Conservation (phyloP, 2,329 filamentous ascomycete species). For the Pseudopithomyces maydicus region DNA sequence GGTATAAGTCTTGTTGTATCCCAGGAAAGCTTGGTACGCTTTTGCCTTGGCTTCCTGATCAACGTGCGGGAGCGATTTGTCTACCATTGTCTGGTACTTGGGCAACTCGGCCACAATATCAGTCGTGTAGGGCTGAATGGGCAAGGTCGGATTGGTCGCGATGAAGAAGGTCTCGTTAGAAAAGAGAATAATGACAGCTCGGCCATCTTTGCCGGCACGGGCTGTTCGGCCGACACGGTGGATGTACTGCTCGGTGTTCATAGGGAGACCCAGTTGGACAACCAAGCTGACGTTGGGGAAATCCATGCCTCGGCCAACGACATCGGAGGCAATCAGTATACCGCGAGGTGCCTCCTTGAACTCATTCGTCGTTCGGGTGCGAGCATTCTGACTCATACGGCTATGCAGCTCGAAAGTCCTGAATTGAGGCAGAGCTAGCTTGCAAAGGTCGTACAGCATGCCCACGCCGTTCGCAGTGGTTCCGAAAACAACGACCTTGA, state of each 20-base stretch:
- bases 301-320: constrained; percentile 56
- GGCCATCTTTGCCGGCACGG: constrained; percentile 53
- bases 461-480: constrained; percentile 54
- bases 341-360: constrained; percentile 54
- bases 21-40: constrained; percentile 54
- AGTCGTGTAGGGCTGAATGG: constrained; percentile 56
- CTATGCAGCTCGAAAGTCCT: constrained; percentile 51
- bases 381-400: constrained; percentile 48
- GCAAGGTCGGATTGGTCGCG: constrained; percentile 53
- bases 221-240: constrained; percentile 51
- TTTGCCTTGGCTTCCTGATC: constrained; percentile 49
- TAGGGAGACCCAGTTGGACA: constrained; percentile 56
- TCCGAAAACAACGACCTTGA: constrained; percentile 55
- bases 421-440: constrained; percentile 38
- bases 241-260: constrained; percentile 54
- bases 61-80: constrained; percentile 40
- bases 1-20: constrained; percentile 53
- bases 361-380: constrained; percentile 50
- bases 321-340: constrained; percentile 57
- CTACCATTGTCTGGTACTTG: constrained; percentile 37
- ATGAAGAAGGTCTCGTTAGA: constrained; percentile 59
- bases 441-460: constrained; percentile 48
- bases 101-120: constrained; percentile 46
- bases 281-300: constrained; percentile 57
- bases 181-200: constrained; percentile 60